These are phyloP conservation scores for Fusarium palustre DNA, from an alignment of 2,329 filamentous ascomycete genomes.

Conservation along the genomic window DNA sequence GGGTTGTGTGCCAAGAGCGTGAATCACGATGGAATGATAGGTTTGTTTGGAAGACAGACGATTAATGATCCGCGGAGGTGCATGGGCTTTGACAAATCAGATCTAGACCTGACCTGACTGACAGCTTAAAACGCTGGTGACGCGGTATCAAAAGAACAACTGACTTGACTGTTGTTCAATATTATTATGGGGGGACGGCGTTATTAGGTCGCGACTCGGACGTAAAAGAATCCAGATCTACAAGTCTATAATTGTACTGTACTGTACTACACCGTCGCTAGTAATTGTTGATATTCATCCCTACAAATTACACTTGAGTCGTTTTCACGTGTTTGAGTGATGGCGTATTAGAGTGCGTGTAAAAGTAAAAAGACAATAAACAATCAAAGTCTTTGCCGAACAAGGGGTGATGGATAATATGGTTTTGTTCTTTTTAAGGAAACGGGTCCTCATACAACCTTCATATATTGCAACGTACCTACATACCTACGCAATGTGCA, in stretches of 20 bases:
- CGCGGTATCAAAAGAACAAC: slow-evolving; percentile 17
- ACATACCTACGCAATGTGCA: not conserved
- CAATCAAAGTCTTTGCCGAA: not conserved
- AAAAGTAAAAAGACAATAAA: slow-evolving; percentile 17
- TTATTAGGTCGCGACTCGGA: slow-evolving; percentile 15
- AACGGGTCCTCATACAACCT: slow-evolving; percentile 39
- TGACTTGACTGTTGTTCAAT: slow-evolving; percentile 8
- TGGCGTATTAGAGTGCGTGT: slow-evolving; percentile 20
- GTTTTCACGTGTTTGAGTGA: slow-evolving; percentile 11
- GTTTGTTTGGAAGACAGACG: slow-evolving; percentile 6
- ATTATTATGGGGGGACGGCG: slow-evolving; percentile 10
- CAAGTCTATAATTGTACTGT: slow-evolving; percentile 9
- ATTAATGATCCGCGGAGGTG: slow-evolving; percentile 20
- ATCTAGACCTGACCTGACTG: slow-evolving; percentile 9
- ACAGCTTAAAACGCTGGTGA: slow-evolving; percentile 20
- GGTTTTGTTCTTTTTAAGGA: slow-evolving; percentile 40
- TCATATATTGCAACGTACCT: slow-evolving; percentile 8
- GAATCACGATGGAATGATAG: slow-evolving; percentile 36
- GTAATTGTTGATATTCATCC: not conserved
- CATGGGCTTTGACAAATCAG: slow-evolving; percentile 20
- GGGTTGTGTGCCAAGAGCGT: slow-evolving; percentile 23
- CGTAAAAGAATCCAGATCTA: slow-evolving; percentile 11
- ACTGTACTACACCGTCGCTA: not conserved
- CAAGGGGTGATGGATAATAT: slow-evolving; percentile 21
- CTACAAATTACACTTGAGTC: not conserved